These are phyloP conservation scores for Posidonia australis DNA, from an alignment of 106 monocot species.

Conservation along the genomic window DNA sequence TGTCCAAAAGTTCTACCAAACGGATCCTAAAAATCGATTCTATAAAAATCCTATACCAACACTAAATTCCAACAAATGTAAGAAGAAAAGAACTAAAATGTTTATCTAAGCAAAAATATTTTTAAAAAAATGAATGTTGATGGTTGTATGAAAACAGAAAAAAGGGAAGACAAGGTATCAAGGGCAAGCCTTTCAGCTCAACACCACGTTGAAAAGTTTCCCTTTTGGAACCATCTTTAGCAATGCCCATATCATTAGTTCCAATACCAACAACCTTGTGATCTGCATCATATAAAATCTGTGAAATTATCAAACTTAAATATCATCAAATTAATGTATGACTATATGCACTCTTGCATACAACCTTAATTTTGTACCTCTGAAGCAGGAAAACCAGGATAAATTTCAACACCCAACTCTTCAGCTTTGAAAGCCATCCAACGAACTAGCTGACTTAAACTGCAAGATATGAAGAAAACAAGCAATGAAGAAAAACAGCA, in stretches of 20 bases:
- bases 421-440: constrained; percentile 97
- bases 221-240: constrained; percentile 88
- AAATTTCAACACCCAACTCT: constrained; percentile 94
- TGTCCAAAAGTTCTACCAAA: too few relatives aligned
- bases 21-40: too few relatives aligned
- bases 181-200: constrained; percentile 81
- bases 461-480: constrained; percentile 10
- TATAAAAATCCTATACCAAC: too few relatives aligned
- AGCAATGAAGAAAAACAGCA: not conserved
- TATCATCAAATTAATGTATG: not conserved
- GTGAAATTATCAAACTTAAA: constrained; percentile 34
- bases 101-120: too few relatives aligned
- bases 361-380: constrained; percentile 56
- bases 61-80: too few relatives aligned
- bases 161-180: too few relatives aligned
- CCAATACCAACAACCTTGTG: constrained; percentile 72
- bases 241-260: constrained; percentile 94
- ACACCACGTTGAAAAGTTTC: constrained; percentile 95
- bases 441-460: constrained; percentile 85
- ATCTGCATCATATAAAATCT: constrained; percentile 88
- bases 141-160: too few relatives aligned
- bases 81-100: too few relatives aligned
- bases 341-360: not conserved
- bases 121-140: too few relatives aligned
- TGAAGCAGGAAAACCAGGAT: constrained; percentile 97